Evolutionary conservation across 441 rosid species (phyloP).

Genomic region (Mallotus japonicus): DNA sequence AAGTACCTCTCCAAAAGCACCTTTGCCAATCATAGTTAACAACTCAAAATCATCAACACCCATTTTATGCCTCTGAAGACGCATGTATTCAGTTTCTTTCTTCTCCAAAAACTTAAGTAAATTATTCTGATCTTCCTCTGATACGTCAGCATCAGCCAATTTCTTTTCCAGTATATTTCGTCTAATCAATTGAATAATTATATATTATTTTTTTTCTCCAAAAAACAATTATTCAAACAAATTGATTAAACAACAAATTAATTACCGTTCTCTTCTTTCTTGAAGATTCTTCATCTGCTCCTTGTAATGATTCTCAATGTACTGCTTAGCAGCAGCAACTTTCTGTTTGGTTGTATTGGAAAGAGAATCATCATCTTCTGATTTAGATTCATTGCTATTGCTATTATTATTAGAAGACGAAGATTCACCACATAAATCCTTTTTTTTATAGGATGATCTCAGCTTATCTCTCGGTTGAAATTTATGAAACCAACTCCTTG

Average conservation of each 20-base stretch:
- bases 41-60: conserved; percentile 97
- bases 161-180: conserved; percentile 82
- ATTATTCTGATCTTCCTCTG: conserved; percentile 84
- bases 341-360: conserved; percentile 76
- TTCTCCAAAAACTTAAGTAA: conserved; percentile 78
- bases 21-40: conserved; percentile 96
- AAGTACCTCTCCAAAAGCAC: conserved; percentile 92
- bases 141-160: conserved; percentile 87
- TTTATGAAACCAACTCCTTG: conserved; percentile 86
- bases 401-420: background rate
- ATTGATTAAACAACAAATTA: background rate
- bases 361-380: conserved; percentile 49
- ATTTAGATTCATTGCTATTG: conserved; percentile 21
- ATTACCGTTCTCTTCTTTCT: conserved; percentile 96
- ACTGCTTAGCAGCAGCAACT: conserved; percentile 98
- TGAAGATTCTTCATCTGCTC: conserved; percentile 83
- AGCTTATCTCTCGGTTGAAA: conserved; percentile 78
- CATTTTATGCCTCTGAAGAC: conserved; percentile 93
- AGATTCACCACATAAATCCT: conserved; percentile 37
- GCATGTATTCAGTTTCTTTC: conserved; percentile 97
- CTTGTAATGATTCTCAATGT: conserved; percentile 91
- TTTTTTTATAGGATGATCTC: conserved; percentile 40
- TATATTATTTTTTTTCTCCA: too few species aligned
- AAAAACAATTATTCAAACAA: too few species aligned
- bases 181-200: conserved; percentile 34